Evolutionary conservation across 805 yeast genomes (phyloP).

Genomic region (Spathaspora arborariae): DNA sequence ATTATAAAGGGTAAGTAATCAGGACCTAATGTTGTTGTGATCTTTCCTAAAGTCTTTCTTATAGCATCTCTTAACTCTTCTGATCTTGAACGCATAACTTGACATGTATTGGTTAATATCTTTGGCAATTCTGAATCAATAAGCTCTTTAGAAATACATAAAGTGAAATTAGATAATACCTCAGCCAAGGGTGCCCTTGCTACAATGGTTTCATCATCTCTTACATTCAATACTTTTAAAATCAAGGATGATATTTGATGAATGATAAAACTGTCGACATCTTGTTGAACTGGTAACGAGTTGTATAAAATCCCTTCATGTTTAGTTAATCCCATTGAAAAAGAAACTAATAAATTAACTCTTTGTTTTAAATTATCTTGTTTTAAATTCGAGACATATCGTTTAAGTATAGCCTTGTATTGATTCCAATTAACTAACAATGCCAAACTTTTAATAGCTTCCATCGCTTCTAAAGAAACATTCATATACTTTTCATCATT

Average conservation of each 20-base stretch:
- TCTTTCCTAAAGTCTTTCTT: constrained; percentile 67
- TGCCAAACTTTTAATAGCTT: constrained; percentile 57
- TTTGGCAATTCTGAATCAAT: constrained; percentile 70
- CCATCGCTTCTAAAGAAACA: constrained; percentile 62
- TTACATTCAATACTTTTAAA: constrained; percentile 51
- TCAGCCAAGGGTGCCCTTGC: constrained; percentile 77
- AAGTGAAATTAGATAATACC: constrained; percentile 65
- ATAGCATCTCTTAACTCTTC: constrained; percentile 87
- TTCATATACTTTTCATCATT: constrained; percentile 55
- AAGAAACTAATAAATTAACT: constrained; percentile 54
- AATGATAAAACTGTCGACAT: constrained; percentile 40
- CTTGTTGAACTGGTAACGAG: constrained; percentile 13
- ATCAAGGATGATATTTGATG: constrained; percentile 61
- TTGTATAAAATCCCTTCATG: constrained; percentile 3
- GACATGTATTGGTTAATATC: constrained; percentile 80
- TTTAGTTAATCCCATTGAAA: constrained; percentile 44
- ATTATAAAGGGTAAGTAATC: constrained; percentile 69
- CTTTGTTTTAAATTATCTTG: constrained; percentile 49
- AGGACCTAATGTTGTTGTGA: constrained; percentile 66
- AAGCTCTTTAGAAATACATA: constrained; percentile 55
- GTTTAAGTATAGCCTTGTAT: constrained; percentile 66
- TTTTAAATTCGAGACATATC: constrained; percentile 54
- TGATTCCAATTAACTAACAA: constrained; percentile 71
- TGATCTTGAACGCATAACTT: constrained; percentile 76
- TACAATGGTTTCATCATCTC: constrained; percentile 77